These are phyloP conservation scores for Aspergillus sergii DNA, from an alignment of 2,329 filamentous ascomycete genomes.

Conservation along the genomic window DNA sequence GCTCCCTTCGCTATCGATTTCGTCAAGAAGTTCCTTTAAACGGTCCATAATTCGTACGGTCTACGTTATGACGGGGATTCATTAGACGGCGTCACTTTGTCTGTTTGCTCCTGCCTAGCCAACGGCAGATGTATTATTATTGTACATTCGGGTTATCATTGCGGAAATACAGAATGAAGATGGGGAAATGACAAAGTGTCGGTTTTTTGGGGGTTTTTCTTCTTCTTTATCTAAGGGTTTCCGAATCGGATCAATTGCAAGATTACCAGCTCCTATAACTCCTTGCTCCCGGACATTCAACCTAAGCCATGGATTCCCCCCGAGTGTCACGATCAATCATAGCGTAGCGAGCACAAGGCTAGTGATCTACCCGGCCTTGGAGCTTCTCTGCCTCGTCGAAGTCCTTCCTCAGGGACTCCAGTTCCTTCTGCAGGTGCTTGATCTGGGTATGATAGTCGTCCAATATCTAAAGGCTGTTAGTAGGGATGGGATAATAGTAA, in stretches of 20 bases:
- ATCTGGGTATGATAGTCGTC: slow-evolving; percentile 55
- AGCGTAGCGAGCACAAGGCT: slow-evolving; percentile 7
- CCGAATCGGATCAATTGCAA: slow-evolving; percentile 11
- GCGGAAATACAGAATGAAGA: slow-evolving; percentile 23
- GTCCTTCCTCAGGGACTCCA: slow-evolving; percentile 61
- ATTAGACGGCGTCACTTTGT: slow-evolving; percentile 7
- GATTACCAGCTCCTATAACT: slow-evolving; percentile 15
- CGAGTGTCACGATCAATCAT: slow-evolving; percentile 2
- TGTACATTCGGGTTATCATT: slow-evolving; percentile 26
- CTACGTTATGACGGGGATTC: neutral
- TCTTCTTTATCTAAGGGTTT: neutral
- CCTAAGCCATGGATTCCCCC: slow-evolving; percentile 10
- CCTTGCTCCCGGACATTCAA: slow-evolving; percentile 13
- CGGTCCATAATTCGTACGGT: slow-evolving; percentile 3
- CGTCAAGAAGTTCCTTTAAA: slow-evolving; percentile 50
- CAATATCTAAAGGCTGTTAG: slow-evolving; percentile 44
- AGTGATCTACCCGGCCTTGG: slow-evolving; percentile 25
- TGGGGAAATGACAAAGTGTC: slow-evolving; percentile 19
- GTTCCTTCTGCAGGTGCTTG: slow-evolving; percentile 62
- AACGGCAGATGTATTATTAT: slow-evolving; percentile 40
- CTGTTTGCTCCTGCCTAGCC: slow-evolving; percentile 7
- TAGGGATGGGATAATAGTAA: slow-evolving; percentile 25
- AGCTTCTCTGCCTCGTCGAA: slow-evolving; percentile 58
- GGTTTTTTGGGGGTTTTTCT: neutral
- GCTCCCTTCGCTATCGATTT: slow-evolving; percentile 55